A percentile compares a stretch with the other conserved stretches of the same genome.
These are phyloP conservation scores for Carex littledalei DNA, from an alignment of 176 grass and related monocot species.

Conservation along the genomic window DNA sequence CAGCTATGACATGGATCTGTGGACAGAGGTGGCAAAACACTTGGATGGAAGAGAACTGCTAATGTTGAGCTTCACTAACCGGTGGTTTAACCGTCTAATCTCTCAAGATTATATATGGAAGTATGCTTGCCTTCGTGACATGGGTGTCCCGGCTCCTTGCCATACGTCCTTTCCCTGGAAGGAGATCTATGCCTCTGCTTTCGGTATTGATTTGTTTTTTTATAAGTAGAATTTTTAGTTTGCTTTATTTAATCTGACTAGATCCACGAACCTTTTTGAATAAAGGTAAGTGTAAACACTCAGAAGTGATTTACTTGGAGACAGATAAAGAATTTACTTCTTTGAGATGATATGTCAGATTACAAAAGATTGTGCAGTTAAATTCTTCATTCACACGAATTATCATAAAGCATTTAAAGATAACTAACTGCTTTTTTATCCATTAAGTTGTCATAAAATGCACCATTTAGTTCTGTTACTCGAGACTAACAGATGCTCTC, in stretches of 20 bases:
- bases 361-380: neutral
- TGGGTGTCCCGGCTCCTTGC: constrained; percentile 31
- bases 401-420: neutral
- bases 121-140: constrained; percentile 74
- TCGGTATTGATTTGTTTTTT: constrained; percentile 36
- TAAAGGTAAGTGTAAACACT: neutral
- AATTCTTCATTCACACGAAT: neutral
- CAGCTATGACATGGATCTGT: constrained; percentile 72
- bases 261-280: neutral
- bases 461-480: neutral
- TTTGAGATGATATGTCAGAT: neutral
- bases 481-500: constrained; percentile 28
- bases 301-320: neutral
- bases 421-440: neutral
- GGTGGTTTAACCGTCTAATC: constrained; percentile 63
- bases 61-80: constrained; percentile 41
- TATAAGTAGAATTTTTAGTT: neutral
- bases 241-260: neutral
- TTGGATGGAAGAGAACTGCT: constrained; percentile 63
- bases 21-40: constrained; percentile 92
- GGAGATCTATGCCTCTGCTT: constrained; percentile 51
- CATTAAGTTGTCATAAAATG: neutral
- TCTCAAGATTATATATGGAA: constrained; percentile 75
- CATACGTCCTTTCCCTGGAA: constrained; percentile 59
- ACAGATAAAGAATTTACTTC: no score